Evolutionary conservation across 805 yeast species (phyloP), one percentile per base, ranked within the genome.

Genomic region (Candida maris): DNA sequence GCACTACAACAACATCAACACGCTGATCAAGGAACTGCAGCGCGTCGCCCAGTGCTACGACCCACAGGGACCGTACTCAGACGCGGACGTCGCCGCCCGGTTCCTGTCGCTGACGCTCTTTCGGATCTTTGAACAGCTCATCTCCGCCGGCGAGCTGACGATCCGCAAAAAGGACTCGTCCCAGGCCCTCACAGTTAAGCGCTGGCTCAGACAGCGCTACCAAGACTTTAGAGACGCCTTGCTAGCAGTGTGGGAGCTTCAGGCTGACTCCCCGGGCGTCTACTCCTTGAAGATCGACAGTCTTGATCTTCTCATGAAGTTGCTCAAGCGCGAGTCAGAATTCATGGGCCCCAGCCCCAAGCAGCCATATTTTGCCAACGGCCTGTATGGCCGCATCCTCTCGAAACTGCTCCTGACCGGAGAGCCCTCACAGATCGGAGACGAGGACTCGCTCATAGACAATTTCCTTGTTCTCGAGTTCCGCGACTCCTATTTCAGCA

Each of bases 201-300:
- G 70, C 45, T 85, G 95, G 91, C 57, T 85, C 25, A 65, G 67
- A 37, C 70, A 73, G 32, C 70, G 73, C 37, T 84, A 84, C 60
- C 70, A 70, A 25, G 59, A 63, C 16, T 84, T 65, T 61, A 77
- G 80, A 49, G 48, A 48, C 3, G 53, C 60, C 21, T 41, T 83
- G 17, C 52, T 72, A 18, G 54, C 57, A 12, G 56, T 74, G 33
- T 58, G 81, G 45, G 58, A 57, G 3, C 45, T 56, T n/a, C 46
- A 60, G 2, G 50, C 62, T 2, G 55, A 67, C 14, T 68, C 71
- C 22, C 56, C 57, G 36, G 48, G 51, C 4, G 24, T 53, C 6
- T 46, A 62, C 70, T 56, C 75, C 41, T 51, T 85, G 57, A 73
- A 75, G 63, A 44, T 70, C 54, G 79, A 74, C 44, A 57, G 63